Conservation (phyloP, 1,284 basidiomycete genomes). For the Serendipita sp. region DNA sequence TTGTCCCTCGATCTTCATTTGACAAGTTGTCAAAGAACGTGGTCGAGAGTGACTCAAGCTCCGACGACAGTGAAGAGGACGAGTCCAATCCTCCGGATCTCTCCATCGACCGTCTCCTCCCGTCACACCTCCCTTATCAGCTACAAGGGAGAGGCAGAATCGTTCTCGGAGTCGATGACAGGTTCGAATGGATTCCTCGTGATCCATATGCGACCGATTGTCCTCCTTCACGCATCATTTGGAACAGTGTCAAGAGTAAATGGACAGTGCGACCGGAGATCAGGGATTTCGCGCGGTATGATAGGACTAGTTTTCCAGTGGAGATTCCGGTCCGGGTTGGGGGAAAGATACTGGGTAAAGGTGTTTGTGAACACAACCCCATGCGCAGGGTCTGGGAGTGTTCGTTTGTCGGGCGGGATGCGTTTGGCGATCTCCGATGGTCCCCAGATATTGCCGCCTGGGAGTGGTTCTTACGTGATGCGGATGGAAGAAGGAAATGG, state of each 20-base stretch:
- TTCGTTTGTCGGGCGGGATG: neutral
- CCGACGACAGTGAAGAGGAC: neutral
- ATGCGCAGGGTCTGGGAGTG: neutral
- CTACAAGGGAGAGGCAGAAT: neutral
- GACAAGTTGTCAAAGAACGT: neutral
- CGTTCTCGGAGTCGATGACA: neutral
- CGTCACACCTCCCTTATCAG: neutral
- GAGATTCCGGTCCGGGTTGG: neutral
- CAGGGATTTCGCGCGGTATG: neutral
- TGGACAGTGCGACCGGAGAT: neutral
- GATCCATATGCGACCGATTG: neutral
- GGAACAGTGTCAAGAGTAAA: neutral
- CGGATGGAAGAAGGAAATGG: conserved; percentile 3
- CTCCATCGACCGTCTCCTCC: neutral
- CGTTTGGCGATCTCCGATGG: neutral
- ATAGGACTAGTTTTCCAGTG: neutral
- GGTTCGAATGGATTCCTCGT: neutral
- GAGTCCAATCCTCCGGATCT: neutral
- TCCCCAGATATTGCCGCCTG: conserved; percentile 1
- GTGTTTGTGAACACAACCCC: neutral
- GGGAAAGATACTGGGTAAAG: neutral
- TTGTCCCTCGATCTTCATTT: neutral
- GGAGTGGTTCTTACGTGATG: neutral
- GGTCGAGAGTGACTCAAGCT: neutral
- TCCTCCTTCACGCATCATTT: conserved; percentile 1